Conservation (phyloP, 768 basidiomycete species). For the Goffeauzyma gilvescens region DNA sequence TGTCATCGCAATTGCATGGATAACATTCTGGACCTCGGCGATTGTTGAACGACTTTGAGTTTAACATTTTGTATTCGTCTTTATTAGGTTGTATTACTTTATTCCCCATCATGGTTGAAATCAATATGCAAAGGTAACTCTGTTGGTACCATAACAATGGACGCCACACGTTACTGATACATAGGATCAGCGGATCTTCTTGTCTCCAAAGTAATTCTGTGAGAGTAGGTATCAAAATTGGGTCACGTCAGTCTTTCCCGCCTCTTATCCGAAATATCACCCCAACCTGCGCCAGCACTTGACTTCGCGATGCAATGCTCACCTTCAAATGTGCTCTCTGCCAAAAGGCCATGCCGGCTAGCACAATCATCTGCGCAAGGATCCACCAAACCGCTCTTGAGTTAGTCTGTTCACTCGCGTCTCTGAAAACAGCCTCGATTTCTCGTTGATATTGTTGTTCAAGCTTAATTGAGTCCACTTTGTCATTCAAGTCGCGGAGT, state of each 20-base stretch:
- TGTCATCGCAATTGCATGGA: too few species aligned
- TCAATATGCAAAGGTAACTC: too few species aligned
- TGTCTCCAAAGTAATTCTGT: constrained; percentile 5
- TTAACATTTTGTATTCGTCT: too few species aligned
- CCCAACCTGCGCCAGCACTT: neutral
- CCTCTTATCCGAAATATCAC: neutral
- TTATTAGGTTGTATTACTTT: too few species aligned
- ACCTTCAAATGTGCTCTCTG: constrained; percentile 83
- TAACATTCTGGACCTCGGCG: too few species aligned
- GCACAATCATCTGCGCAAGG: constrained; percentile 61
- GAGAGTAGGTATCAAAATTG: neutral
- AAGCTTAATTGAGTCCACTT: constrained; percentile 73
- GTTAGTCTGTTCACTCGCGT: constrained; percentile 78
- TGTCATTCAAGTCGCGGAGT: constrained; percentile 79
- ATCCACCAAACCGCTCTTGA: constrained; percentile 89
- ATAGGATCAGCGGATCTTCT: constrained; percentile 2
- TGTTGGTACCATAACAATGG: too few species aligned
- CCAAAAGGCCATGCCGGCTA: constrained; percentile 75
- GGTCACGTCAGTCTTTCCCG: neutral
- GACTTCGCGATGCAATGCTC: constrained; percentile 18
- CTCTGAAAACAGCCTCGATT: constrained; percentile 70
- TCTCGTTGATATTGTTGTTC: constrained; percentile 98
- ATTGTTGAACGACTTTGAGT: too few species aligned
- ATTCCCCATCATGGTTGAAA: too few species aligned
- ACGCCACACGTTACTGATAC: too few species aligned